Evolutionary conservation across 2,329 filamentous ascomycete genomes (phyloP), one percentile per base, ranked within the genome.

Genomic region (Clonostachys rhizophaga): DNA sequence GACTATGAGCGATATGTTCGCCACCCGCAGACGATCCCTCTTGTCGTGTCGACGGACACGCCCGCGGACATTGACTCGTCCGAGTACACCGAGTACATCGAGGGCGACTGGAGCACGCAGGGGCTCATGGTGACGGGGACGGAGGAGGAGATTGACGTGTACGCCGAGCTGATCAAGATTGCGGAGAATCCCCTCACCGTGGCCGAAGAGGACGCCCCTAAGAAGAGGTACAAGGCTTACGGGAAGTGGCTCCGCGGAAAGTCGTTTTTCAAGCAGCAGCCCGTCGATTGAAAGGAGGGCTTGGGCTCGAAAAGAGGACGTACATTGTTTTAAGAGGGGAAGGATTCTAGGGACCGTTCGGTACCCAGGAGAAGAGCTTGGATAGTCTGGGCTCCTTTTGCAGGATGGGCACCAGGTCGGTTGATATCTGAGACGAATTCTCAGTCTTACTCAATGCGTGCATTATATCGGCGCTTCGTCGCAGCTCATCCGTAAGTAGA

Each of bases 221-320:
- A 95, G 78, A 96, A 97, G 76, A 77, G 94, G 56, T 99, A 99
- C 67, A 97, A 96, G 69, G 89, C 91, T 10, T 99, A 99, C 68
- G 75, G 86, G 58, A 95, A 96, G 68, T 99, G 94, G 92, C 74
- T 99, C 60, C 80, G 84, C 52, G 92, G 92, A 16, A 97, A 96
- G 72, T 96, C 90, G 58, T 78, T 97, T 58, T 97, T 97, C 66
- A 97, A 97, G 69, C 91, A 96, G 74, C 83, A 86, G 65, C 82
- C 85, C 42, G 74, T 81, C 45, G 78, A 80, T 52, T 80, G 69
- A 68, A 55, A 11, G 33, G 36, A 24, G 36, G 36, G 36, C 36
- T n/a, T 39, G 36, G 24, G 24, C 24, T 30, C 24, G 4, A 30
- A 30, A 30, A 30, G 24, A 30, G 24, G 8, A 3, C 24, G 24